A percentile compares a stretch with the other conserved stretches of the same genome.
Evolutionary conservation across 495 filamentous ascomycete genomes (phyloP).

Genomic region (Penicillium lividum): DNA sequence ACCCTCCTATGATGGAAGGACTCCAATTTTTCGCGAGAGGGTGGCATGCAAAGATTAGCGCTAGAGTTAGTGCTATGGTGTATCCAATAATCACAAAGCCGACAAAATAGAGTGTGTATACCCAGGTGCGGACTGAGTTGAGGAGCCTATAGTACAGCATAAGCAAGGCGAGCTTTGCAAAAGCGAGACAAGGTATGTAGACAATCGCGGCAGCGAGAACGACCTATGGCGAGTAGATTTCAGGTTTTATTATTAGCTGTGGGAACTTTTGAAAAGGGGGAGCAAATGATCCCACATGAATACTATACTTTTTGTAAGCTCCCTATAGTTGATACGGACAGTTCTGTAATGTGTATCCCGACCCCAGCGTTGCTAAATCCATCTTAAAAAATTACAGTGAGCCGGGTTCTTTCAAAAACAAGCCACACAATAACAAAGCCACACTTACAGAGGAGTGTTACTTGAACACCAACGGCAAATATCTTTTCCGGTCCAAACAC

Average conservation of each 20-base stretch:
- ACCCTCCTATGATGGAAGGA: background rate
- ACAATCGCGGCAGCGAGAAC: conserved; percentile 27
- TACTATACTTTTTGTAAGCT: background rate
- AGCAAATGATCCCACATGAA: no score
- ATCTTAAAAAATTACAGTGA: background rate
- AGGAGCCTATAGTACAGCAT: conserved; percentile 29
- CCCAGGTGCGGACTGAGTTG: background rate
- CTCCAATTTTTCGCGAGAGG: background rate
- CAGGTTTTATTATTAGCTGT: no score
- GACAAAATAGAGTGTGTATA: background rate
- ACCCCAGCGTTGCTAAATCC: background rate
- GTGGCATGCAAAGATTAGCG: background rate
- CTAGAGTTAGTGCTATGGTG: background rate
- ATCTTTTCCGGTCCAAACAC: background rate
- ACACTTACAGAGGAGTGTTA: background rate
- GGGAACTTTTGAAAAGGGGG: no score
- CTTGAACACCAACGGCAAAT: background rate
- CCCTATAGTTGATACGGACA: background rate
- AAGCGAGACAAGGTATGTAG: conserved; percentile 34
- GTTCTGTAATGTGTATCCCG: background rate
- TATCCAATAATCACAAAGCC: background rate
- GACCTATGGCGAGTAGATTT: conserved; percentile 6
- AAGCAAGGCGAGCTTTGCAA: conserved; percentile 33
- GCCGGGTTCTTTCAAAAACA: background rate
- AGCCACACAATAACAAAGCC: background rate